phyloP scores from a whole-genome alignment of 2,329 filamentous ascomycete genomes.

The Hypomyces perniciosus region DNA sequence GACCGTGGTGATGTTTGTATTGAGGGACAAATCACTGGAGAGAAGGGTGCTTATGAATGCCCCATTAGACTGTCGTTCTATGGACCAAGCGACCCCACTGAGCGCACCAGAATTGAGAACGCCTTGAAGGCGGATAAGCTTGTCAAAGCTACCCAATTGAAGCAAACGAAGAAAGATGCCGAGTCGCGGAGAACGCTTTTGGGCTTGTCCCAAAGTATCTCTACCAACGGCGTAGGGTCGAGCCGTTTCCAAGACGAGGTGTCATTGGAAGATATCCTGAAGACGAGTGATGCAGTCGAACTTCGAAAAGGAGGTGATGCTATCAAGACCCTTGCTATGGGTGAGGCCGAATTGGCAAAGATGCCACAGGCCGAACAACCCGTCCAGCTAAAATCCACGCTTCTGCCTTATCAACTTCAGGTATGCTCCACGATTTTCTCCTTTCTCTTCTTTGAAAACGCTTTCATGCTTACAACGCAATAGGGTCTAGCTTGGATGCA shows the following conservation, averaged over 20 bases:
- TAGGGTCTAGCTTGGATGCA: slow-evolving; percentile 79
- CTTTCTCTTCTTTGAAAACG: not conserved
- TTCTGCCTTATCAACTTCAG: slow-evolving; percentile 74
- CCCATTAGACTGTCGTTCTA: slow-evolving; percentile 65
- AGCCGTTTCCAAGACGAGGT: slow-evolving; percentile 27
- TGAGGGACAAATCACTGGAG: slow-evolving; percentile 64
- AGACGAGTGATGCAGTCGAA: slow-evolving; percentile 61
- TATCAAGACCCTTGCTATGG: slow-evolving; percentile 63
- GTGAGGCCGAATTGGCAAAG: slow-evolving; percentile 62
- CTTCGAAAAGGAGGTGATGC: slow-evolving; percentile 58
- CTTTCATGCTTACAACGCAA: slow-evolving; percentile 2
- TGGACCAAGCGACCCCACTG: slow-evolving; percentile 53
- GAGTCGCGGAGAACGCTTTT: slow-evolving; percentile 42
- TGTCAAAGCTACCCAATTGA: slow-evolving; percentile 50
- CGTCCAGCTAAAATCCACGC: slow-evolving; percentile 52
- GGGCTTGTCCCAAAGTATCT: slow-evolving; percentile 33
- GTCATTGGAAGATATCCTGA: slow-evolving; percentile 58
- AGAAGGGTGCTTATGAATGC: slow-evolving; percentile 63
- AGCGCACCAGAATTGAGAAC: slow-evolving; percentile 49
- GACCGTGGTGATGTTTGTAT: slow-evolving; percentile 55
- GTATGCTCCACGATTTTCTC: slow-evolving; percentile 25
- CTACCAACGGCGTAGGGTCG: slow-evolving; percentile 31
- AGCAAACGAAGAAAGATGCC: slow-evolving; percentile 47
- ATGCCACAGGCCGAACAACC: slow-evolving; percentile 72
- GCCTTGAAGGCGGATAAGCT: slow-evolving; percentile 61